Percentiles rank a stretch among this genome's conserved stretches.
Evolutionary conservation across 2,329 filamentous ascomycete genomes (phyloP).

Genomic region (Pleochaeta shiraiana): DNA sequence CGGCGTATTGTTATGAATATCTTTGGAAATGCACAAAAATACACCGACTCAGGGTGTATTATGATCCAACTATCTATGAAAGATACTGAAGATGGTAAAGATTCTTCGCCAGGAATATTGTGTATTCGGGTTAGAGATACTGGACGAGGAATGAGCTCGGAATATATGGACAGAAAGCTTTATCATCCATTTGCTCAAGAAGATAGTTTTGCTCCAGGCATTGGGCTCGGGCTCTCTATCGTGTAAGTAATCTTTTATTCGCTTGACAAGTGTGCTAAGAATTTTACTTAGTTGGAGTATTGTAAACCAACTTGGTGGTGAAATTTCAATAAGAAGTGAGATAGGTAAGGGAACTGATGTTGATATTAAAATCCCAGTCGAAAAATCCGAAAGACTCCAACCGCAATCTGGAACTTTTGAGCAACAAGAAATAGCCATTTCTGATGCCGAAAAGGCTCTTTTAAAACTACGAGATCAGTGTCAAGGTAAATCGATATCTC

Average conservation of each 20-base stretch:
- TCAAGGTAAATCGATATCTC: constrained; percentile 8
- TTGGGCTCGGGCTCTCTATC: constrained; percentile 39
- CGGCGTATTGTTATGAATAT: constrained; percentile 32
- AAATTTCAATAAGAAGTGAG: constrained; percentile 33
- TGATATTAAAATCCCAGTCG: constrained; percentile 24
- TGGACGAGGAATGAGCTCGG: constrained; percentile 36
- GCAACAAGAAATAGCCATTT: not conserved
- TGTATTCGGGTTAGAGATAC: constrained; percentile 32
- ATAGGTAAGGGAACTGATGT: constrained; percentile 32
- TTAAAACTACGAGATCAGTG: constrained; percentile 8
- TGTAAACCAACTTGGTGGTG: constrained; percentile 34
- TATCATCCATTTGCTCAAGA: constrained; percentile 42
- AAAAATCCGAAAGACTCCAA: constrained; percentile 5
- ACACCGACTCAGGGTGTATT: constrained; percentile 30
- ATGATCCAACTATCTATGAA: constrained; percentile 19
- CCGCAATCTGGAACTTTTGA: too few species aligned
- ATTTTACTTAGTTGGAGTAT: constrained; percentile 21
- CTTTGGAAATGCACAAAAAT: constrained; percentile 38
- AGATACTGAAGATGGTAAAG: constrained; percentile 6
- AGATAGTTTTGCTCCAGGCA: constrained; percentile 33
- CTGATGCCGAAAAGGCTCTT: constrained; percentile 9
- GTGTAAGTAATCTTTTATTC: constrained; percentile 24
- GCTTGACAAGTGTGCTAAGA: too few species aligned
- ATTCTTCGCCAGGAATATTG: constrained; percentile 5
- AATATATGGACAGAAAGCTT: constrained; percentile 34